Evolutionary conservation across 371 early-diverging fungal species (phyloP), one percentile per base, ranked within the genome.

Genomic region (Spraguea lophii): DNA sequence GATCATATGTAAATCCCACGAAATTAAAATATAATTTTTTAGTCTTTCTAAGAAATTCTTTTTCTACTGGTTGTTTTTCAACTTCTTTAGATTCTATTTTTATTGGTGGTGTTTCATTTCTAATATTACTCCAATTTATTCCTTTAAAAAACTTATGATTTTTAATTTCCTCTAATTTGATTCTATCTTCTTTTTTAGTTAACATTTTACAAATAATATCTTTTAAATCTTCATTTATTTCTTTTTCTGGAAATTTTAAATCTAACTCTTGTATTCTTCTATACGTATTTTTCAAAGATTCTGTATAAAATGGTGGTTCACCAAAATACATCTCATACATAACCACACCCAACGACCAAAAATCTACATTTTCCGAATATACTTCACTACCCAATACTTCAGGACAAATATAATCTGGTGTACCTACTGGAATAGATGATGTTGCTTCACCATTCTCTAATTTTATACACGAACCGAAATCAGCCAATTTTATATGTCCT

Each of bases 341-440:
- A 35, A 88, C 83, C 60, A 83, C 81, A 0, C 88, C 88, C 26
- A 86, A 61, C 19, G 80, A 74, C 88, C 88, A 87, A 51, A 80
- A 81, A 55, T 87, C 89, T 1, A 74, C 70, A 52, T 74, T 73
- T 26, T 62, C 55, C 9, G 73, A 73, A 49, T 77, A 76, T 17
- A 52, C 63, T 15, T 70, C 66, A 2, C 73, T 71, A 45, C 75
- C 74, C 19, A 83, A 58, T 10, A 80, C 73, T 65, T 81, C 84
- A 6, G 77, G 79, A 7, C 78, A 81, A 74, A 80, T 78, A 70
- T 79, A 81, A 65, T 81, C 83, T 15, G 83, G 82, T 3, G 78
- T 78, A 3, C 82, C 82, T 15, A 83, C 81, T 10, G 80, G 71
- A 0, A 78, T 70, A 13, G 68, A 61, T 36, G 77, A 70, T 47